phyloP scores from a whole-genome alignment of 257 asterid species.

The Nicotiana noctiflora region DNA sequence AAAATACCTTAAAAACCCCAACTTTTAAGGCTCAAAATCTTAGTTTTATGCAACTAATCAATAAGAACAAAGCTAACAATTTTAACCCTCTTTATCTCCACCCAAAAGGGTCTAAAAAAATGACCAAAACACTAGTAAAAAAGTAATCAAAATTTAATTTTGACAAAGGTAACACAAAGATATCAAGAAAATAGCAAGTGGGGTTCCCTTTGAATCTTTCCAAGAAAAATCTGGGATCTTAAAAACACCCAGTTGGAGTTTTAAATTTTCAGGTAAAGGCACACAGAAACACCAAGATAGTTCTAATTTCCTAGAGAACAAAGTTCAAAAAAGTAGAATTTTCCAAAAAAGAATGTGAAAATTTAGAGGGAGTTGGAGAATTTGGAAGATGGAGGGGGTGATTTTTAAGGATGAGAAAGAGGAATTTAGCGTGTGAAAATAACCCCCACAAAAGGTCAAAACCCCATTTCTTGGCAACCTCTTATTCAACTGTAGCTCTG shows the following conservation, averaged over 20 bases:
- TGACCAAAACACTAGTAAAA: not conserved
- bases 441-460: too few relatives aligned
- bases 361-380: not conserved
- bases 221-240: not conserved
- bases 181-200: not conserved
- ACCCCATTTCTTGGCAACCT: not conserved
- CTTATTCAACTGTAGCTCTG: not conserved
- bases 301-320: not conserved
- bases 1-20: not conserved
- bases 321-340: not conserved
- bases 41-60: not conserved
- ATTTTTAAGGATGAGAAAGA: slow-evolving; percentile 18
- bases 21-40: not conserved
- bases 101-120: not conserved
- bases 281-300: not conserved
- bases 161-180: not conserved
- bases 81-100: not conserved
- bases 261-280: slow-evolving; percentile 3
- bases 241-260: not conserved
- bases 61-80: not conserved
- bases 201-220: slow-evolving; percentile 3
- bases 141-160: too few relatives aligned
- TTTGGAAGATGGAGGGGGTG: not conserved
- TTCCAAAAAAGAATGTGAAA: not conserved
- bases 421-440: slow-evolving; percentile 20